phyloP scores from a whole-genome alignment of 2,329 filamentous ascomycete genomes.

The Botryotinia globosa region DNA sequence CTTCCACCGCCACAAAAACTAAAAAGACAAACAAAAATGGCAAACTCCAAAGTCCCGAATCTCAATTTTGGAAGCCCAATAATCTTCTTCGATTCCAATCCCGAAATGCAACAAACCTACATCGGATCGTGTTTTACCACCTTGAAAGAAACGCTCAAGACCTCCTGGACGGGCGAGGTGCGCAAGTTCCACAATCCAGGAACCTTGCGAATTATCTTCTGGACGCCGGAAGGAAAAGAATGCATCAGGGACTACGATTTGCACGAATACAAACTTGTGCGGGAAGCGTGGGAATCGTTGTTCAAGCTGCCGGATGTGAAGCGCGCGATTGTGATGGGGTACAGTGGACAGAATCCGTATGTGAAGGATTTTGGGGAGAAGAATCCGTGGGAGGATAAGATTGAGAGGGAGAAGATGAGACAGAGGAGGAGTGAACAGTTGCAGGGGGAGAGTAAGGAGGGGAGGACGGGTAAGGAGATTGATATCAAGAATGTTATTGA shows the following conservation, averaged over 20 bases:
- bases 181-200: slow-evolving; percentile 29
- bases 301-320: slow-evolving; percentile 30
- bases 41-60: slow-evolving; percentile 12
- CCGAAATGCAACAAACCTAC: slow-evolving; percentile 33
- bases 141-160: slow-evolving; percentile 28
- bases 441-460: slow-evolving; percentile 14
- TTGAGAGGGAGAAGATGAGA: slow-evolving; percentile 24
- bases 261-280: slow-evolving; percentile 30
- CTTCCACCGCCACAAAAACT: background rate
- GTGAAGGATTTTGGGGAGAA: slow-evolving; percentile 23
- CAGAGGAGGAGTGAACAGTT: slow-evolving; percentile 2
- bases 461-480: slow-evolving; percentile 2
- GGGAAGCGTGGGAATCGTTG: slow-evolving; percentile 29
- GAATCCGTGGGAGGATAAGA: slow-evolving; percentile 28
- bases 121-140: slow-evolving; percentile 30
- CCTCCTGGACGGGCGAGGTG: slow-evolving; percentile 33
- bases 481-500: slow-evolving; percentile 2
- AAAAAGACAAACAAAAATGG: background rate
- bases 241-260: slow-evolving; percentile 34
- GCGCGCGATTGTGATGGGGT: slow-evolving; percentile 32
- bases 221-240: slow-evolving; percentile 29
- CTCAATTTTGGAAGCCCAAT: slow-evolving; percentile 28
- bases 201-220: slow-evolving; percentile 32
- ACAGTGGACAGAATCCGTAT: slow-evolving; percentile 34
- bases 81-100: slow-evolving; percentile 35